Conservation (phyloP, 1,139 yeast genomes). For the Nadsonia starkeyi-henricii region DNA sequence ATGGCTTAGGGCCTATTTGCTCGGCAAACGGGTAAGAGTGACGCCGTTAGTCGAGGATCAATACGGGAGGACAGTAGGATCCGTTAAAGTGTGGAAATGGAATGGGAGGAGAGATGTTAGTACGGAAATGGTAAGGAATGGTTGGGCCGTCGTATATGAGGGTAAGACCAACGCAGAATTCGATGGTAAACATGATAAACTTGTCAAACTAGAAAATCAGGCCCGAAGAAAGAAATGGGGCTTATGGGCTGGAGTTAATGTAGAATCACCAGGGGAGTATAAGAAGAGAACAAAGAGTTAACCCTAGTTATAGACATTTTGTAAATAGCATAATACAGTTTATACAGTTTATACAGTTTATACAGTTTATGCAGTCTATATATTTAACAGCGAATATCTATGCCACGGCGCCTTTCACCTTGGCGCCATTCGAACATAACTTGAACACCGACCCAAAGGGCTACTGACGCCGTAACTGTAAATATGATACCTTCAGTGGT, state of each 20-base stretch:
- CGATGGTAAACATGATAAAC: conserved; percentile 55
- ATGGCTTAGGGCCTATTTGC: conserved; percentile 55
- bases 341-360: not conserved
- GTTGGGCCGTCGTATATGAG: conserved; percentile 81
- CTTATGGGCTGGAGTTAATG: conserved; percentile 41
- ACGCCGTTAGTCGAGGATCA: conserved; percentile 78
- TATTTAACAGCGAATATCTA: conserved; percentile 58
- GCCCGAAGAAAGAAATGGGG: conserved; percentile 52
- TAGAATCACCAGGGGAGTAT: conserved; percentile 69
- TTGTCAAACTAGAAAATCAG: conserved; percentile 40
- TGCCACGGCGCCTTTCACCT: conserved; percentile 68
- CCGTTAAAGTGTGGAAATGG: conserved; percentile 62
- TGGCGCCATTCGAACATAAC: conserved; percentile 92
- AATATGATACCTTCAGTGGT: conserved; percentile 60
- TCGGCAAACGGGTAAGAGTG: conserved; percentile 55
- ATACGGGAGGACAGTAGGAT: conserved; percentile 77
- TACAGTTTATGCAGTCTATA: not conserved
- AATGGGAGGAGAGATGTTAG: conserved; percentile 69
- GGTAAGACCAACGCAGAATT: conserved; percentile 72
- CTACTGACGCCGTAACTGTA: conserved; percentile 41
- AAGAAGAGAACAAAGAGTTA: conserved; percentile 27
- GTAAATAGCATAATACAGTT: not conserved
- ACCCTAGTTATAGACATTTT: conserved; percentile 1
- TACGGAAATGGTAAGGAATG: conserved; percentile 70
- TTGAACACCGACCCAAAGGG: conserved; percentile 74